Evolutionary conservation across 2,329 filamentous ascomycete species (phyloP), one percentile per base, ranked within the genome.

Genomic region (Penicillium sp.): DNA sequence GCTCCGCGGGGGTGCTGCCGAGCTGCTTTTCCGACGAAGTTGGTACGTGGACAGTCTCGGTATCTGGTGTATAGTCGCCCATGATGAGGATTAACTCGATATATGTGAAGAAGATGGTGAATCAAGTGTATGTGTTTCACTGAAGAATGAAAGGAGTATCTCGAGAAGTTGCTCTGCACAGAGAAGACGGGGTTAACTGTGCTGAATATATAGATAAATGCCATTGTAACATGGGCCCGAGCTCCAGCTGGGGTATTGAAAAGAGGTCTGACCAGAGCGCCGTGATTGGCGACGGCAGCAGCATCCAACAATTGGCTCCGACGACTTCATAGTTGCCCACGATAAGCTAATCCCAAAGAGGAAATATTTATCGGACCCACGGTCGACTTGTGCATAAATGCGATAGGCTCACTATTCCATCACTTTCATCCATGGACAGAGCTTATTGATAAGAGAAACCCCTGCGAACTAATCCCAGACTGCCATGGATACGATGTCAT

Each of bases 361-460:
- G 62, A 61, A 62, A 59, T 57, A 34, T 62, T 63, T 62, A 61
- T 65, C 61, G 61, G 62, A 61, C 59, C 61, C 62, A 62, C 56
- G 16, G 21, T 42, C 5, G 38, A 21, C 21, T 11, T 3, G 11
- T 18, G 4, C 16, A 8, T 38, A 3, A 7, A 53, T 29, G 5
- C 47, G 50, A 53, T 53, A 42, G 50, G 50, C 3, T 18, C n/a
- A n/a, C n/a, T n/a, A n/a, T 2, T 18, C 18, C 3, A 21, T 13
- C 18, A 10, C n/a, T 16, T 13, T 3, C 29, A 31, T 31, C 7
- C 6, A 8, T 18, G 18, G 3, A 48, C 29, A 11, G 38, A 48
- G 18, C 21, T 38, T 41, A 36, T 36, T 48, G 50, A 48, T 48
- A 53, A 53, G 36, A 45, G 29, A 34, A 24, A 36, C 2, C 13